phyloP scores from a whole-genome alignment of 257 asterid genomes.

The Haberlea rhodopensis region DNA sequence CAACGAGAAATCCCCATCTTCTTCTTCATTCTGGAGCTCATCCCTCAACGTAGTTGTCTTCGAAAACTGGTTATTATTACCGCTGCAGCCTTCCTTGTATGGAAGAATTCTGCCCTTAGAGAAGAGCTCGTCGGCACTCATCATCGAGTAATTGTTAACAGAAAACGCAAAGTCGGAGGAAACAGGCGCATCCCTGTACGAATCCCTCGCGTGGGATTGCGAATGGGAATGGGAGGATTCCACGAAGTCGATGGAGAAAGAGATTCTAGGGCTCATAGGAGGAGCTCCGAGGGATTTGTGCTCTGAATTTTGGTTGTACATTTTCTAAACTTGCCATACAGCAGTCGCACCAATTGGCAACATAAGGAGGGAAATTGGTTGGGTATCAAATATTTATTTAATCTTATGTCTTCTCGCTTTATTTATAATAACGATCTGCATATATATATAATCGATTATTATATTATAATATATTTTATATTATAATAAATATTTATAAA shows the following conservation, averaged over 20 bases:
- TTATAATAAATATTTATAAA: too few species aligned
- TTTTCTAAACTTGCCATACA: background rate
- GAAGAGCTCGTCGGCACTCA: background rate
- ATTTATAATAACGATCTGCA: too few species aligned
- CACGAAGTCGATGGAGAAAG: conserved; percentile 1
- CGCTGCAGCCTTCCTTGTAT: background rate
- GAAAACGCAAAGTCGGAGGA: background rate
- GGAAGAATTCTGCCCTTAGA: background rate
- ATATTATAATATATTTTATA: too few species aligned
- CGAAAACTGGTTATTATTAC: background rate
- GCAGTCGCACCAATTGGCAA: background rate
- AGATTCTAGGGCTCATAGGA: conserved; percentile 1
- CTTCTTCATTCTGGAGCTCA: conserved; percentile 51
- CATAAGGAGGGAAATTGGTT: background rate
- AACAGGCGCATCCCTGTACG: background rate
- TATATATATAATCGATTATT: too few species aligned
- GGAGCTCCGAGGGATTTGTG: background rate
- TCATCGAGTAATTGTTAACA: background rate
- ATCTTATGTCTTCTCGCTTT: too few species aligned
- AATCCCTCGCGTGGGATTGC: background rate
- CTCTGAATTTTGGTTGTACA: background rate
- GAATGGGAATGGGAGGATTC: background rate
- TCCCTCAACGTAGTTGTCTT: background rate
- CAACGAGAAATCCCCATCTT: conserved; percentile 32
- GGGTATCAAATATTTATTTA: background rate